A percentile compares a stretch with the other conserved stretches of the same genome.
phyloP scores from a whole-genome alignment of 129 eudicot species.

The Flaveria trinervia region DNA sequence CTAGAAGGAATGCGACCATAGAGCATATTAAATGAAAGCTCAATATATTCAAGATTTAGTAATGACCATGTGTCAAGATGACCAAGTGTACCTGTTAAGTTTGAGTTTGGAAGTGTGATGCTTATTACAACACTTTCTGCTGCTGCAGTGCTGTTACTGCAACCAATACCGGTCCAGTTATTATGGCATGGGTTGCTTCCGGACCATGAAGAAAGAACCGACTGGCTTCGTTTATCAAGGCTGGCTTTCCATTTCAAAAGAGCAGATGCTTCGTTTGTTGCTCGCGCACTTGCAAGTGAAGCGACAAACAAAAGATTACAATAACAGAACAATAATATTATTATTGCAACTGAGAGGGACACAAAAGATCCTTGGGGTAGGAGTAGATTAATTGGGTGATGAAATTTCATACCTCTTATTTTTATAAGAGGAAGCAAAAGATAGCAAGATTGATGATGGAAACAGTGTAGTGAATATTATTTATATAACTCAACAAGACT shows the following conservation, averaged over 20 bases:
- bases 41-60: conserved; percentile 23
- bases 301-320: background rate
- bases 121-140: conserved; percentile 20
- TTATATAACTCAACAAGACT: background rate
- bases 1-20: conserved; percentile 36
- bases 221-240: conserved; percentile 26
- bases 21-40: conserved; percentile 26
- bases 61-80: conserved; percentile 34
- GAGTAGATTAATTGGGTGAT: background rate
- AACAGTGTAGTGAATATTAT: background rate
- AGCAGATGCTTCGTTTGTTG: conserved; percentile 22
- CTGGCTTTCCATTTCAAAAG: conserved; percentile 43
- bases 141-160: conserved; percentile 14
- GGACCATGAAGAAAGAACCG: conserved; percentile 32
- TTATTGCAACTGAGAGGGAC: background rate
- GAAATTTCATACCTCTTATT: background rate
- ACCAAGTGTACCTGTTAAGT: conserved; percentile 36
- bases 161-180: conserved; percentile 42
- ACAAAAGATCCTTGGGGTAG: background rate
- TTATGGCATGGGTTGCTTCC: conserved; percentile 31
- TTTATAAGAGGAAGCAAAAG: background rate
- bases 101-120: background rate
- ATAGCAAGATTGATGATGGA: no score
- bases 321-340: background rate
- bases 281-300: background rate